phyloP scores from a whole-genome alignment of 2,329 filamentous ascomycete genomes.

The Arthrinium puccinioides region DNA sequence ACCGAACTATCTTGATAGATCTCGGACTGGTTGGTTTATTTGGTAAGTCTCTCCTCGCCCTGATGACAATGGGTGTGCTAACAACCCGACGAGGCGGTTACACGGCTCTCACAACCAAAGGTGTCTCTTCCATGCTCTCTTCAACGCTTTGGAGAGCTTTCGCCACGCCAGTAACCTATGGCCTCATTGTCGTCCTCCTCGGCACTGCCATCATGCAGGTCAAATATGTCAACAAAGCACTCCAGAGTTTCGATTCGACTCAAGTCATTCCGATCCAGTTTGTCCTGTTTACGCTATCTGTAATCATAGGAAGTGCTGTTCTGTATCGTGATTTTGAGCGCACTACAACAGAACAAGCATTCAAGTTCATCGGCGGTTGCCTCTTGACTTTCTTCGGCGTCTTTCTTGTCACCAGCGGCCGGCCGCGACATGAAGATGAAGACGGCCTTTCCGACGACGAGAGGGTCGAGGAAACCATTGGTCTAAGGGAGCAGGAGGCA shows the following conservation, averaged over 20 bases:
- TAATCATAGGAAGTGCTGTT: conserved; percentile 89
- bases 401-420: conserved; percentile 90
- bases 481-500: conserved; percentile 39
- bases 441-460: conserved; percentile 51
- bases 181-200: conserved; percentile 71
- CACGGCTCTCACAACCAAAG: conserved; percentile 94
- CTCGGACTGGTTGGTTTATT: conserved; percentile 89
- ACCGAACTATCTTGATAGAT: conserved; percentile 82
- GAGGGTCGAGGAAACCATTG: conserved; percentile 57
- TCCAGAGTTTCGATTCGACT: conserved; percentile 93
- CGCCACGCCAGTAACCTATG: conserved; percentile 86
- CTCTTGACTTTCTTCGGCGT: conserved; percentile 90
- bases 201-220: conserved; percentile 92
- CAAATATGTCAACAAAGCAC: conserved; percentile 80
- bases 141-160: conserved; percentile 84
- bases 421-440: conserved; percentile 50
- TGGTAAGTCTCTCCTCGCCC: conserved; percentile 51
- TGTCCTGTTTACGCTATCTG: conserved; percentile 90
- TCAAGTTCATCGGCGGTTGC: conserved; percentile 86
- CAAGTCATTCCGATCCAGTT: conserved; percentile 98
- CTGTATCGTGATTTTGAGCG: conserved; percentile 93
- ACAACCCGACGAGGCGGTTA: conserved; percentile 64
- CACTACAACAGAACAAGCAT: conserved; percentile 63
- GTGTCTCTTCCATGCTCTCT: conserved; percentile 89
- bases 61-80: too few species aligned